A percentile compares a stretch with the other conserved stretches of the same genome.
Conservation (phyloP, 257 asterid genomes). For the Marsdenia floribunda region DNA sequence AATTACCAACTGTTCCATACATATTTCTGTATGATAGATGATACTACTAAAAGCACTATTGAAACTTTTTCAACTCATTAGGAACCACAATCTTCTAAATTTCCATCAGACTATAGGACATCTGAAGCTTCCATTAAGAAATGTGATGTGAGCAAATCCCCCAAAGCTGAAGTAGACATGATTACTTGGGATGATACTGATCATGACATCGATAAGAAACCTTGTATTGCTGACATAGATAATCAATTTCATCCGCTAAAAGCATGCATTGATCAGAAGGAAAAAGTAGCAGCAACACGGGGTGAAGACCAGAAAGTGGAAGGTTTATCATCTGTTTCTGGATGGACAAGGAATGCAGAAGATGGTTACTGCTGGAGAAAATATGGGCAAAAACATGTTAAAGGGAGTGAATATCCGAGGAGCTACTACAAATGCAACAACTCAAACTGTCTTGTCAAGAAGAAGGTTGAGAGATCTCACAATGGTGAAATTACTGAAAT, state of each 20-base stretch:
- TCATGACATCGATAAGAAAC: conserved; percentile 4
- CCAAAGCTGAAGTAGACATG: conserved; percentile 14
- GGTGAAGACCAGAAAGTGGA: conserved; percentile 25
- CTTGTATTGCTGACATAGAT: background rate
- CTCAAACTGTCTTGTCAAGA: conserved; percentile 47
- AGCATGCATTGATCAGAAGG: conserved; percentile 14
- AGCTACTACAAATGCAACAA: conserved; percentile 70
- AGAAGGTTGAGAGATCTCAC: conserved; percentile 63
- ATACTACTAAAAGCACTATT: background rate
- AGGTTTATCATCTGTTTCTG: conserved; percentile 13
- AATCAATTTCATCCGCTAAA: conserved; percentile 13
- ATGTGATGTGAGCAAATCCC: conserved; percentile 12
- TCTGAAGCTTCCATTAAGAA: conserved; percentile 16
- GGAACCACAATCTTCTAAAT: conserved; percentile 25
- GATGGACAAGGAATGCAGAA: conserved; percentile 30
- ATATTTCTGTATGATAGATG: too few species aligned
- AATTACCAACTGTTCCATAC: too few species aligned
- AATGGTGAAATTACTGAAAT: conserved; percentile 59
- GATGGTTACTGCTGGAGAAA: conserved; percentile 79
- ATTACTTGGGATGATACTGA: background rate
- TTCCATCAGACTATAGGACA: conserved; percentile 19
- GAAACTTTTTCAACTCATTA: conserved; percentile 5
- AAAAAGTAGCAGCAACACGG: conserved; percentile 12
- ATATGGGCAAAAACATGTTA: conserved; percentile 80
- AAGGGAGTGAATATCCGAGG: conserved; percentile 69